Evolutionary conservation across 345 rosid species (phyloP).

Genomic region (Draba incana): DNA sequence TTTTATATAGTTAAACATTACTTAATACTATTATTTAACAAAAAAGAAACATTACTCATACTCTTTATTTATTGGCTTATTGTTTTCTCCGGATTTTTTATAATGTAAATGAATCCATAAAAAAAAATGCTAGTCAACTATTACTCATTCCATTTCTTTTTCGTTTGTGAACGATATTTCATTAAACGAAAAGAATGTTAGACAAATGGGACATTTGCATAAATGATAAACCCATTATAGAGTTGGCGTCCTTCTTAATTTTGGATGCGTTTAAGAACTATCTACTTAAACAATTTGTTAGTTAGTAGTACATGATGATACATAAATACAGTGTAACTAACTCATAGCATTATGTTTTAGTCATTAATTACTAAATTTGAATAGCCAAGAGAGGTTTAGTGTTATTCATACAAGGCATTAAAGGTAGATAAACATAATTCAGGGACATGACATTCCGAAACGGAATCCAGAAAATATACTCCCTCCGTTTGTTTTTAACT

Average conservation of each 20-base stretch:
- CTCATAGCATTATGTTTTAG: not conserved
- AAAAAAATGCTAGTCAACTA: constrained; percentile 16
- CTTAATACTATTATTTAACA: no score
- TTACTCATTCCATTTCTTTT: not conserved
- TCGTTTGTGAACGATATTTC: constrained; percentile 16
- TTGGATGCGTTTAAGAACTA: not conserved
- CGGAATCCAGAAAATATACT: no score
- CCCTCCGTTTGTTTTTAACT: no score
- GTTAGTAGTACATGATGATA: not conserved
- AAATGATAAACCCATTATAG: not conserved
- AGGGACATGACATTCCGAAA: no score
- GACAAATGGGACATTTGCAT: not conserved
- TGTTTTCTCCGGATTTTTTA: not conserved
- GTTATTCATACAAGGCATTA: not conserved
- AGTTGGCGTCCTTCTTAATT: not conserved
- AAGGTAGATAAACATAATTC: not conserved
- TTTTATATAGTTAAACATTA: no score
- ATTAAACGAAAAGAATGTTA: no score
- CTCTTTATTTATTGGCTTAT: not conserved
- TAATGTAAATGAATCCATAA: not conserved
- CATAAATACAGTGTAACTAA: not conserved
- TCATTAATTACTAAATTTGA: not conserved
- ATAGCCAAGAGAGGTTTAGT: not conserved
- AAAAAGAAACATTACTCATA: no score
- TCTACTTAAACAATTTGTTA: not conserved